A percentile compares a stretch with the other conserved stretches of the same genome.
phyloP scores from a whole-genome alignment of 306 rosid species.

The Ammopiptanthus mongolicus region DNA sequence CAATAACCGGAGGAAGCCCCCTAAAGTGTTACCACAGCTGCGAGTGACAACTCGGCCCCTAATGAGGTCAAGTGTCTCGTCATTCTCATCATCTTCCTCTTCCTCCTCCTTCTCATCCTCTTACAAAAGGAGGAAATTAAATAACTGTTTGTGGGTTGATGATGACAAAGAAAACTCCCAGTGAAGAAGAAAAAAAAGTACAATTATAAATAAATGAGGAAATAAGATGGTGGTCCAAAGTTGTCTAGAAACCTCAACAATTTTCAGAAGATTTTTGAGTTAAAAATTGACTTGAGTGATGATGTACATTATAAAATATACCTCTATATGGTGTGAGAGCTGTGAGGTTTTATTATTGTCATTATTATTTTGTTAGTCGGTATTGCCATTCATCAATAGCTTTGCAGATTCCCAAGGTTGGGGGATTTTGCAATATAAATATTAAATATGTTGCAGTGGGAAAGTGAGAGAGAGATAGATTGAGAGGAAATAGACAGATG shows the following conservation, averaged over 20 bases:
- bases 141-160: slow-evolving; percentile 62
- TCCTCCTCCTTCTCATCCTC: slow-evolving; percentile 46
- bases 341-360: slow-evolving; percentile 45
- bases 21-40: slow-evolving; percentile 60
- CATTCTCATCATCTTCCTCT: slow-evolving; percentile 43
- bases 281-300: slow-evolving; percentile 48
- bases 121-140: slow-evolving; percentile 77
- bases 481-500: slow-evolving; percentile 11
- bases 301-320: slow-evolving; percentile 51
- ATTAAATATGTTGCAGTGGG: slow-evolving; percentile 19
- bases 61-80: slow-evolving; percentile 50
- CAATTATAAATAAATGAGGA: background rate
- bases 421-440: slow-evolving; percentile 39
- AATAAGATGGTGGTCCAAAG: slow-evolving; percentile 48
- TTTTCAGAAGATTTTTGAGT: slow-evolving; percentile 53
- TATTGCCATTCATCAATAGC: slow-evolving; percentile 69
- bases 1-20: slow-evolving; percentile 36
- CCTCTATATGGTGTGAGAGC: slow-evolving; percentile 35
- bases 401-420: slow-evolving; percentile 79
- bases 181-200: slow-evolving; percentile 17
- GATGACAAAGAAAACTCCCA: slow-evolving; percentile 71
- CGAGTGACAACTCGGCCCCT: slow-evolving; percentile 51
- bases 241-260: slow-evolving; percentile 55
- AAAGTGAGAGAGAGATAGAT: background rate
- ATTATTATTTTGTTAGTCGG: slow-evolving; percentile 42